Evolutionary conservation across 2,329 filamentous ascomycete species (phyloP), one percentile per base, ranked within the genome.

Genomic region (Plectosphaerella sp.): DNA sequence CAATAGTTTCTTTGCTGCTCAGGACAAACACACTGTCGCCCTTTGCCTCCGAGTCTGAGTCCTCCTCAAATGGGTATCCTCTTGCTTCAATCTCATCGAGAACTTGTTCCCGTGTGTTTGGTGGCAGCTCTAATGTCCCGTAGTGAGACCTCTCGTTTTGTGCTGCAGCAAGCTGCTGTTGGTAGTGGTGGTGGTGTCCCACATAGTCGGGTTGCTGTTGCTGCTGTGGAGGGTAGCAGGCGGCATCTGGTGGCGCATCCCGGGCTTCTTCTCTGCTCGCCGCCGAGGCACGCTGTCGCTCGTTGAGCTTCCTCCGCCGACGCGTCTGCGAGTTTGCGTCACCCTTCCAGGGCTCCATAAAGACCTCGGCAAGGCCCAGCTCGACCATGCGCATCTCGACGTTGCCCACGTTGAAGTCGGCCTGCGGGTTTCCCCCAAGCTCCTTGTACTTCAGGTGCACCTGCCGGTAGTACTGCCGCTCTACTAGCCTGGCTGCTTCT

Each of bases 381-480:
- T 73, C 72, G 50, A 79, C 73, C 2, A 82, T 66, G 57, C 75
- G 75, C 59, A 74, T 69, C 55, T 79, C 74, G 39, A 82, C 68
- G 54, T 80, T 76, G 28, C 67, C 69, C 4, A 72, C 64, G 55
- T 74, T 80, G 67, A 79, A 76, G 35, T 76, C 72, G 54, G 74
- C 73, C 49, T 74, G 72, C 43, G 63, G 61, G 16, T 75, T 77
- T 45, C 79, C 79, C 2, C 77, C 77, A 25, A 72, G 65, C 50
- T 80, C 75, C 54, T 72, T 70, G 62, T 82, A 78, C 18, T 66
- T 64, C 1, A 72, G 66, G 10, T 73, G 64, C 4, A 80, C 64
- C 8, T 62, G 61, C 18, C 71, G 61, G 56, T 76, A 78, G 22
- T 49, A 52, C 3, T 56, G 42, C 10, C 48, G 25, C 37, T 51